Evolutionary conservation across 1,284 basidiomycete species (phyloP).

Genomic region (Irpex sp.): DNA sequence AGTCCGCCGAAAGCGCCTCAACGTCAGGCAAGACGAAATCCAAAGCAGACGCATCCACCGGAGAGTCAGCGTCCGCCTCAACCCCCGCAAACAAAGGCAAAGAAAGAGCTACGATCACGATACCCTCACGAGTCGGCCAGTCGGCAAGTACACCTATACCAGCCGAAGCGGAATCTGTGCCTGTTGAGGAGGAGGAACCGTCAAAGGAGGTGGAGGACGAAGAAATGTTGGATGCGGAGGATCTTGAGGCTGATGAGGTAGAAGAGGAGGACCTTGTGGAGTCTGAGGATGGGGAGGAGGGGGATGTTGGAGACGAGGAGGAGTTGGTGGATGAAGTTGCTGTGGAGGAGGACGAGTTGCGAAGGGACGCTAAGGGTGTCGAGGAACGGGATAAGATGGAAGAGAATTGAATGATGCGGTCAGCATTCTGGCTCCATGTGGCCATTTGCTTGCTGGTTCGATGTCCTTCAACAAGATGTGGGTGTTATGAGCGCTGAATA

Average conservation of each 20-base stretch:
- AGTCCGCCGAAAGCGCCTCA: conserved; percentile 9
- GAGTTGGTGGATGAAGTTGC: conserved; percentile 10
- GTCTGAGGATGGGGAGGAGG: conserved; percentile 19
- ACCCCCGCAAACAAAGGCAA: conserved; percentile 19
- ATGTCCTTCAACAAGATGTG: too few relatives aligned
- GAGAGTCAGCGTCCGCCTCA: neutral
- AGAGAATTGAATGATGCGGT: neutral
- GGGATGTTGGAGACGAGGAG: conserved; percentile 7
- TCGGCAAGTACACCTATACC: conserved; percentile 10
- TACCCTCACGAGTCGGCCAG: conserved; percentile 8
- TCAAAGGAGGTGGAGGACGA: conserved; percentile 17
- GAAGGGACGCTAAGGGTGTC: conserved; percentile 2
- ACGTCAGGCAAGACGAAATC: conserved; percentile 18
- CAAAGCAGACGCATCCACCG: conserved; percentile 10
- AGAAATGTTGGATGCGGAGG: conserved; percentile 15
- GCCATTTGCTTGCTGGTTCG: too few relatives aligned
- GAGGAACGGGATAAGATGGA: conserved; percentile 4
- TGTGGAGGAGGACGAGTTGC: conserved; percentile 1
- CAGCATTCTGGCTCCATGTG: too few relatives aligned
- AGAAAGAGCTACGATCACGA: conserved; percentile 26
- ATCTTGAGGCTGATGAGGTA: conserved; percentile 18
- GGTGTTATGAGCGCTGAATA: too few relatives aligned
- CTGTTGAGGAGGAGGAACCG: conserved; percentile 25
- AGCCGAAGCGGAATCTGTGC: conserved; percentile 5
- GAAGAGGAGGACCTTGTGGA: conserved; percentile 15